A percentile compares a stretch with the other conserved stretches of the same genome.
These are phyloP conservation scores for Aspergillus affinis DNA, from an alignment of 495 filamentous ascomycete species.

Conservation along the genomic window DNA sequence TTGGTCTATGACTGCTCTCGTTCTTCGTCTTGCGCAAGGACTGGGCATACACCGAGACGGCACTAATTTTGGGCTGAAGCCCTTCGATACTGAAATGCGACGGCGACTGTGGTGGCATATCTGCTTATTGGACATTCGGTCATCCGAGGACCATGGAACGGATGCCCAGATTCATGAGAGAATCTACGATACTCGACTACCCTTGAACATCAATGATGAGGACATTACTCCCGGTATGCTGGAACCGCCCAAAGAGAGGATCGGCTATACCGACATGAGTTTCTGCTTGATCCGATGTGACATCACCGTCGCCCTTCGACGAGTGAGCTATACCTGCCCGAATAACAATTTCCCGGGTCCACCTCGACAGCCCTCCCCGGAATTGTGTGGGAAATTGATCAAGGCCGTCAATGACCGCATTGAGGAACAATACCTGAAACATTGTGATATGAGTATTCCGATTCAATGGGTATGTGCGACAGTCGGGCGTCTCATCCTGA, in stretches of 20 bases:
- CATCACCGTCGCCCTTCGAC: constrained; percentile 49
- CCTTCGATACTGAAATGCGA: constrained; percentile 83
- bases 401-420: constrained; percentile 60
- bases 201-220: constrained; percentile 75
- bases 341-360: constrained; percentile 22
- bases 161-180: constrained; percentile 69
- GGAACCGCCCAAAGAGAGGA: constrained; percentile 56
- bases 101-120: constrained; percentile 84
- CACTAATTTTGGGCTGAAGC: constrained; percentile 64
- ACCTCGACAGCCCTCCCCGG: constrained; percentile 24
- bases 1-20: constrained; percentile 68
- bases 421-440: constrained; percentile 59
- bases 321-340: constrained; percentile 35
- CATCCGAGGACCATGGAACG: constrained; percentile 82
- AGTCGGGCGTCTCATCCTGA: constrained; percentile 64
- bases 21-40: constrained; percentile 77
- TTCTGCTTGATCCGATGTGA: constrained; percentile 73
- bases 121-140: constrained; percentile 70
- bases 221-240: constrained; percentile 69
- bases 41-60: constrained; percentile 82
- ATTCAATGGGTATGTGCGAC: constrained; percentile 72
- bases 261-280: constrained; percentile 74
- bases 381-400: constrained; percentile 64
- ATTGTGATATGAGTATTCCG: constrained; percentile 60
- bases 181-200: constrained; percentile 72